Evolutionary conservation across 2,329 filamentous ascomycete genomes (phyloP), one percentile per base, ranked within the genome.

Genomic region (Nemania sp.): DNA sequence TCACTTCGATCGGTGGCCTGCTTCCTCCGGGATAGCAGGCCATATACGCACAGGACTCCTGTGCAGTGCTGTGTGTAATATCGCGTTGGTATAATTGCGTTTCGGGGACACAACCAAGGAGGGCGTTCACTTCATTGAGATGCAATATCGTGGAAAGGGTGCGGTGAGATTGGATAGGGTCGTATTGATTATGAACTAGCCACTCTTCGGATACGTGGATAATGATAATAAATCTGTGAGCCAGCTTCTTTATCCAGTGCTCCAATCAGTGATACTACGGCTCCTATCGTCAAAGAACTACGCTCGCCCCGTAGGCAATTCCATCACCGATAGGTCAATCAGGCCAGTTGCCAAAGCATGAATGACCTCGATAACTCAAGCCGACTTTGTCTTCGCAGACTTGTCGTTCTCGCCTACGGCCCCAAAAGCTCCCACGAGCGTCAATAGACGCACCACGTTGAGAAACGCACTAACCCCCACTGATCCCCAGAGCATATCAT

Each of bases 191-290:
- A 60, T 51, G 60, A 58, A 51, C 47, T 57, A 45, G 37, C 34
- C 48, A 56, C 54, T 44, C 57, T 44, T 49, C 30, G 34, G 20
- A 43, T 30, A 33, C 40, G 45, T 55, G 57, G 49, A 51, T 64
- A 65, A 64, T 64, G 53, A 61, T 66, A 66, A 66, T 66, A 64
- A 49, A 54, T 48, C 47, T 28, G n/a, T n/a, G n/a, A n/a, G n/a
- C n/a, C n/a, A n/a, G n/a, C n/a, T n/a, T n/a, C n/a, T n/a, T n/a
- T n/a, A n/a, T n/a, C n/a, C n/a, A n/a, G n/a, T n/a, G n/a, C n/a
- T n/a, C n/a, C n/a, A n/a, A n/a, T n/a, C n/a, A n/a, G n/a, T n/a
- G n/a, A n/a, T n/a, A n/a, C n/a, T n/a, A n/a, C n/a, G n/a, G n/a
- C n/a, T n/a, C n/a, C n/a, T n/a, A n/a, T n/a, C n/a, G n/a, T n/a